Base-by-base conservation (phyloP, 1,139 yeast species). In the Eremothecium gossypii region DNA sequence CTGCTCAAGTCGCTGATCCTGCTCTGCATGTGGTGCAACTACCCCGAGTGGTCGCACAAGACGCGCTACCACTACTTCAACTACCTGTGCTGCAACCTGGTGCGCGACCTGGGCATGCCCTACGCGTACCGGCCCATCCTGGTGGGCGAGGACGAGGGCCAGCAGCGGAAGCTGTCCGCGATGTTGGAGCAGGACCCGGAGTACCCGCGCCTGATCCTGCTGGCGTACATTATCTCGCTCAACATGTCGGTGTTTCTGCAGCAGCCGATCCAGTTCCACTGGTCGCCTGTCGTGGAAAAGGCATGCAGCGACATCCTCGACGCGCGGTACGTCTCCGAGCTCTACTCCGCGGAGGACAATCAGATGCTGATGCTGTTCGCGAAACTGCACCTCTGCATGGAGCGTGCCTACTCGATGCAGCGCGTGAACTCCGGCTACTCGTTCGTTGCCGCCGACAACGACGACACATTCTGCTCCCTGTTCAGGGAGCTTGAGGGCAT, bases 11-110 rank as follows among this genome's bases (percentile, higher is more conserved):
- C 81, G 13, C 63, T 83, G 38, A 55, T 83, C 27, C 54, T 84
- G 2, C 64, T 83, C 41, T 73, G 83, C 32, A 61, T 80, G 30
- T 87, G 95, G 94, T 85, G 85, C 58, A 84, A 83, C 50, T 76
- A 85, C 6, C 86, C 95, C 0, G 95, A 85, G 60, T 67, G 84
- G 51, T 83, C 83, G 49, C 83, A 79, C 50, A 83, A 83, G 53
- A 75, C 93, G 46, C 74, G 94, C 41, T 79, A 80, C 50, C 93
- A 84, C 57, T 64, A 85, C 43, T 69, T 84, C 49, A 76, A 79
- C 43, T 69, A 76, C 8, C 65, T 84, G 27, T 76, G 87, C 40
- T 77, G 81, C n/a, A 70, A 81, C 2, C 67, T 87, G 62, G 72
- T 83, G 2, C 81, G 77, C 49, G 96, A 87, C 57, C 61, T 86